Evolutionary conservation across 2,329 filamentous ascomycete genomes (phyloP).

Genomic region (Paraphaeosphaeria sporulosa): DNA sequence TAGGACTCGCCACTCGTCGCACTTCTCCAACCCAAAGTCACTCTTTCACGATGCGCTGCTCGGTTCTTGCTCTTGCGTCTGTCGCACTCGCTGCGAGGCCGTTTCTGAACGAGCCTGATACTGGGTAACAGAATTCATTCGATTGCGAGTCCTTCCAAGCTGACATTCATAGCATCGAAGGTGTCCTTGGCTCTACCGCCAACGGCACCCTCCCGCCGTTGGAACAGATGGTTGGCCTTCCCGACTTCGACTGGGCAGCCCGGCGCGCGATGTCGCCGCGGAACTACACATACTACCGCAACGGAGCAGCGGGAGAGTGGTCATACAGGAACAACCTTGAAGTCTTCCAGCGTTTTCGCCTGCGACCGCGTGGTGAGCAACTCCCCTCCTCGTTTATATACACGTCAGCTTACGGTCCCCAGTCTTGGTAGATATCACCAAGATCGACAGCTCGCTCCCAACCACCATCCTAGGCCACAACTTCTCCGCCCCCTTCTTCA

Average conservation of each 20-base stretch:
- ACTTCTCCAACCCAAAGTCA: conserved; percentile 18
- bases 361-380: conserved; percentile 52
- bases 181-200: conserved; percentile 27
- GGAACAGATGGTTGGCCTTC: conserved; percentile 57
- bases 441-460: conserved; percentile 45
- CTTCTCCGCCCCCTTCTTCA: conserved; percentile 64
- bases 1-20: background rate
- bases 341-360: conserved; percentile 58
- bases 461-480: conserved; percentile 63
- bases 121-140: conserved; percentile 26
- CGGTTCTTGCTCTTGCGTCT: conserved; percentile 29
- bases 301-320: conserved; percentile 64
- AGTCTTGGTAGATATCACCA: conserved; percentile 59
- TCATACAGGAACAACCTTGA: conserved; percentile 66
- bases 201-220: conserved; percentile 54
- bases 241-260: conserved; percentile 64
- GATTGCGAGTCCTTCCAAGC: background rate
- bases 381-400: background rate
- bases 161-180: conserved; percentile 28
- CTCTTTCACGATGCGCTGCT: conserved; percentile 33
- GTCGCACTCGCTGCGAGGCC: conserved; percentile 42
- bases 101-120: conserved; percentile 47
- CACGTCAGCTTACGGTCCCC: background rate
- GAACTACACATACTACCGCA: conserved; percentile 64
- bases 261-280: conserved; percentile 53